Evolutionary conservation across 2,329 filamentous ascomycete genomes (phyloP).

Genomic region (Claviceps quebecensis): DNA sequence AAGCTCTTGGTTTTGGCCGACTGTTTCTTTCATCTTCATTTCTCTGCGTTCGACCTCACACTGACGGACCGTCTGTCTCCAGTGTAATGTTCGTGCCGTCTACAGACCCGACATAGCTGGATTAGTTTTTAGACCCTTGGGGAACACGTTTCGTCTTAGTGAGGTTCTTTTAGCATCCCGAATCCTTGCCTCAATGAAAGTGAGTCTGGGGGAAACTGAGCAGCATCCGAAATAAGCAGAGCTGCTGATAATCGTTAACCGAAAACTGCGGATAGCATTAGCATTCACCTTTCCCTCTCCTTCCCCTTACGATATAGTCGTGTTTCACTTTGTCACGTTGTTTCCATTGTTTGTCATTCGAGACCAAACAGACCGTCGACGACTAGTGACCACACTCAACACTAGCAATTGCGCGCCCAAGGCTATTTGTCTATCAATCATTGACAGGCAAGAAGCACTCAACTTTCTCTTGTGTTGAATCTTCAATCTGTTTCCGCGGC

Average conservation of each 20-base stretch:
- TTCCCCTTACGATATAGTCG: neutral
- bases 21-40: neutral
- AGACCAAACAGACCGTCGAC: neutral
- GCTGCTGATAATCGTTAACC: neutral
- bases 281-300: neutral
- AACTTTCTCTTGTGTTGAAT: neutral
- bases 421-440: neutral
- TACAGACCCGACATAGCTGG: constrained; percentile 1
- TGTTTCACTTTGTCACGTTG: neutral
- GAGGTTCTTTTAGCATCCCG: neutral
- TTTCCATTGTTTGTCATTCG: neutral
- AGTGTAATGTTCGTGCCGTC: neutral
- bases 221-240: too few species aligned
- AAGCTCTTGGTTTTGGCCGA: neutral
- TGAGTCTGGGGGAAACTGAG: neutral
- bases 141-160: neutral
- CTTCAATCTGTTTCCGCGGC: neutral
- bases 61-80: neutral
- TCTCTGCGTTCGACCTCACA: neutral
- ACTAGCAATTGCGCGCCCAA: neutral
- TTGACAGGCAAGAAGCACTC: neutral
- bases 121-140: neutral
- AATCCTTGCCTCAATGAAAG: neutral
- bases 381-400: neutral
- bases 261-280: neutral